Base-by-base conservation (phyloP, 2,329 filamentous ascomycete genomes). In the Conoideocrella luteorostrata region DNA sequence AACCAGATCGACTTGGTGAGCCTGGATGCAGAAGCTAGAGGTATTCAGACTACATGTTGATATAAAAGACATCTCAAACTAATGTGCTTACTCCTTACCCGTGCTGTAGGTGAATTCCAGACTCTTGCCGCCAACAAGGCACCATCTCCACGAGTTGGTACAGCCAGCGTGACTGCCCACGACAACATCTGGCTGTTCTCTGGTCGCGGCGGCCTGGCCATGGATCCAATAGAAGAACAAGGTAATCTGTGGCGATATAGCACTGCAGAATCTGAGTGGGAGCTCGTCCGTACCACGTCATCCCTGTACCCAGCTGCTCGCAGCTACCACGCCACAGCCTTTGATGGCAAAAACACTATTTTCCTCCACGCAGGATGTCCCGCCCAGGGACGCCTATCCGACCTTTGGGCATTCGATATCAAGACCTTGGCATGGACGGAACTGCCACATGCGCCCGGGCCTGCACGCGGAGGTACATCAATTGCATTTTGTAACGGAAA, bases 341-440 rank as follows among this genome's bases (percentile, higher is more conserved):
- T 67, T 1, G 66, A 62, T 39, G 52, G 53, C 13, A 29, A 18
- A 0, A 64, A 69, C 13, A 74, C 60, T 0, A 55, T 84, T 22
- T 84, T 70, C 55, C 30, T 84, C 11, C 80, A 84, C 52, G 76
- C 78, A 2, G 80, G 80, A 1, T 84, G 79, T 47, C 75, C 78
- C 0, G 69, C 70, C 17, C 65, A 63, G 4, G 80, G 76, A 2
- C 66, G 80, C 0, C 61, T 83, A 0, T 61, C 65, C 0, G 80
- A 85, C 53, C 60, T 84, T 2, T 84, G 81, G 81, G 64, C 67
- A 0, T 84, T 84, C 56, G 65, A 71, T 37, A 22, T 78, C 9
- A 47, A 52, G 1, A 56, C 53, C 0, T 58, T 57, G n/a, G 48
- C 55, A 2, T 84, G 81, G 81, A 68, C 57, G 1, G 61, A 75